Evolutionary conservation across 352 stramenopile genomes (phyloP), one percentile per base, ranked within the genome.

Genomic region (Phytophthora fragariaefolia): DNA sequence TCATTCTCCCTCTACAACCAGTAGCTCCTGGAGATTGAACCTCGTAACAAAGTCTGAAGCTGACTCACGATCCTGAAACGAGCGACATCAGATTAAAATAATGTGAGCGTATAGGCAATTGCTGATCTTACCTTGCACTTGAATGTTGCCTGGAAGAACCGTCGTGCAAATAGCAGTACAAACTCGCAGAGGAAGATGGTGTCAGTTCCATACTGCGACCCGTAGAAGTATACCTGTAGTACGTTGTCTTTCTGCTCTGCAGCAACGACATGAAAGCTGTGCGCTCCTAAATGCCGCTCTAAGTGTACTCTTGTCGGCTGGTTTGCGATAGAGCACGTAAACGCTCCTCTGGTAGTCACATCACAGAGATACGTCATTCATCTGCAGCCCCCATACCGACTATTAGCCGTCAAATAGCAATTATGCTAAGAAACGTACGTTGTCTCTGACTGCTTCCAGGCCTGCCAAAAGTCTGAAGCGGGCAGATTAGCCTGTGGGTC

Each of bases 71-170:
- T 89, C 74, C 81, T 90, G 42, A 48, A 43, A 22, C 36, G 32
- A 18, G 3, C 13, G 4, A n/a, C n/a, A n/a, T n/a, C n/a, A n/a
- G n/a, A n/a, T n/a, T n/a, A n/a, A n/a, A n/a, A n/a, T n/a, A n/a
- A n/a, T n/a, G n/a, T n/a, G n/a, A n/a, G n/a, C n/a, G n/a, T n/a
- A n/a, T n/a, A n/a, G n/a, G n/a, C n/a, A n/a, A n/a, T n/a, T n/a
- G n/a, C n/a, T n/a, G n/a, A n/a, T 43, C 17, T 27, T 65, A 92
- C 86, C 79, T 82, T 76, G 81, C 83, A 92, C 48, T 94, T 94
- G 71, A 94, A 94, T 1, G 83, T 92, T 20, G 83, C 82, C 51
- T 92, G 83, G 72, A 94, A 94, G 66, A 92, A 94, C n/a, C 75
- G 74, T 2, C 86, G 73, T 27, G 80, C 68, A 55, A 78, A 90